These are phyloP conservation scores for Fraxinus angustifolia DNA, from an alignment of 305 asterid genomes.

Conservation along the genomic window DNA sequence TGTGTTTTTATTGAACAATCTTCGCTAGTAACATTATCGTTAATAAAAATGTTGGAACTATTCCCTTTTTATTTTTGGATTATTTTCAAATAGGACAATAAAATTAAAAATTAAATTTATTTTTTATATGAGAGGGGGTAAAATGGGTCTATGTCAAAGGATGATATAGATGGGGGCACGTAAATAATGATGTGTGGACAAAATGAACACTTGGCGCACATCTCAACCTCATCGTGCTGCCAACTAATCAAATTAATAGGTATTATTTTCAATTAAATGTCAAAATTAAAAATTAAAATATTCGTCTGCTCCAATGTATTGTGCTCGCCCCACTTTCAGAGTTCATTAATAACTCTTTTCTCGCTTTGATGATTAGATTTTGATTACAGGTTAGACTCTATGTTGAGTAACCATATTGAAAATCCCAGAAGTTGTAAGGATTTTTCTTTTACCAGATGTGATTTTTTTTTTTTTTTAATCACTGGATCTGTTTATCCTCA, in stretches of 20 bases:
- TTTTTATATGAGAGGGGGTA: background rate
- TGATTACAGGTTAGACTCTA: constrained; percentile 21
- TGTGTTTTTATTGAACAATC: too few species aligned
- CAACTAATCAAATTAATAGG: constrained; percentile 22
- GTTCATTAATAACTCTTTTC: background rate
- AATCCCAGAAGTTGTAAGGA: background rate
- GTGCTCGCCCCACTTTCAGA: constrained; percentile 15
- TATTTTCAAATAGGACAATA: background rate
- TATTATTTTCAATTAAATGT: background rate
- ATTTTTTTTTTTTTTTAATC: background rate
- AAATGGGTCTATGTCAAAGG: background rate
- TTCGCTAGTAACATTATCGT: too few species aligned
- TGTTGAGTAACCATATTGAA: constrained; percentile 1
- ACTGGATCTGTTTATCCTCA: background rate
- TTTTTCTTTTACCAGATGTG: background rate
- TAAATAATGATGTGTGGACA: background rate
- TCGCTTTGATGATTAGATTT: constrained; percentile 9
- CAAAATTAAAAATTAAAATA: background rate
- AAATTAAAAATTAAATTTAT: background rate
- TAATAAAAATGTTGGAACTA: too few species aligned
- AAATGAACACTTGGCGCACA: background rate
- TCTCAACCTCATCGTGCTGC: constrained; percentile 28
- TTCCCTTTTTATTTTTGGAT: background rate
- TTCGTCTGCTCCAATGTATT: background rate
- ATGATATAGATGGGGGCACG: background rate